Evolutionary conservation across 352 stramenopile genomes (phyloP).

Genomic region (Globisporangium abappressorium): DNA sequence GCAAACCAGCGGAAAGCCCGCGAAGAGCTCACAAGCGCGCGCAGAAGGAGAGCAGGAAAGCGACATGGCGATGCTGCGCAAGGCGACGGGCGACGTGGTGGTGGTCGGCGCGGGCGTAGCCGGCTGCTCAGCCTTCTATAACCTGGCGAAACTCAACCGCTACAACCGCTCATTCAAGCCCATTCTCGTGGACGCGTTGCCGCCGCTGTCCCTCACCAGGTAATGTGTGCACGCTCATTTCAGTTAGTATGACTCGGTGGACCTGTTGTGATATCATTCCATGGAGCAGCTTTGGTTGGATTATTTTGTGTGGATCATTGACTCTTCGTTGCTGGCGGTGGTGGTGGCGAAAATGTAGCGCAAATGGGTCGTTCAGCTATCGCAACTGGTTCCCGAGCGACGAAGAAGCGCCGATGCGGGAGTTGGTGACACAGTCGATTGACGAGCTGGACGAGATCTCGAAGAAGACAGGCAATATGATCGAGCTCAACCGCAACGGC

Average conservation of each 20-base stretch:
- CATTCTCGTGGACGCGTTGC: conserved; percentile 63
- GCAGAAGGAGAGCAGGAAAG: not conserved
- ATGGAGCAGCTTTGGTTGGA: not conserved
- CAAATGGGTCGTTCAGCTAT: conserved; percentile 80
- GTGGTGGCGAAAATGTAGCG: conserved; percentile 20
- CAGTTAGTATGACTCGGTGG: not conserved
- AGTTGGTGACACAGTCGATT: conserved; percentile 71
- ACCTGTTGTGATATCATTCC: not conserved
- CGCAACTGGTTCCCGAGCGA: conserved; percentile 82
- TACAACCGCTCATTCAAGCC: conserved; percentile 60
- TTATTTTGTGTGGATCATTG: not conserved
- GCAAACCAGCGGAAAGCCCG: conserved; percentile 4
- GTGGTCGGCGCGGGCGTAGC: conserved; percentile 70
- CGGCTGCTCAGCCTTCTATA: conserved; percentile 77
- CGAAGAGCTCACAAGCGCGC: not conserved
- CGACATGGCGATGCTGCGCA: conserved; percentile 34
- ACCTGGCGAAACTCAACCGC: conserved; percentile 65
- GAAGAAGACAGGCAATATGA: conserved; percentile 53
- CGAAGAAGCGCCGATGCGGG: conserved; percentile 57
- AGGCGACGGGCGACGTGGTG: conserved; percentile 60
- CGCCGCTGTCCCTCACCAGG: conserved; percentile 69
- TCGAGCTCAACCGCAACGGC: conserved; percentile 77
- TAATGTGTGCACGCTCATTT: conserved; percentile 6
- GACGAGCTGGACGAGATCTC: conserved; percentile 71
- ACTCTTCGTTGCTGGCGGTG: not conserved